Conservation (phyloP, 208 protist species). For the Leptomonas seymouri region DNA sequence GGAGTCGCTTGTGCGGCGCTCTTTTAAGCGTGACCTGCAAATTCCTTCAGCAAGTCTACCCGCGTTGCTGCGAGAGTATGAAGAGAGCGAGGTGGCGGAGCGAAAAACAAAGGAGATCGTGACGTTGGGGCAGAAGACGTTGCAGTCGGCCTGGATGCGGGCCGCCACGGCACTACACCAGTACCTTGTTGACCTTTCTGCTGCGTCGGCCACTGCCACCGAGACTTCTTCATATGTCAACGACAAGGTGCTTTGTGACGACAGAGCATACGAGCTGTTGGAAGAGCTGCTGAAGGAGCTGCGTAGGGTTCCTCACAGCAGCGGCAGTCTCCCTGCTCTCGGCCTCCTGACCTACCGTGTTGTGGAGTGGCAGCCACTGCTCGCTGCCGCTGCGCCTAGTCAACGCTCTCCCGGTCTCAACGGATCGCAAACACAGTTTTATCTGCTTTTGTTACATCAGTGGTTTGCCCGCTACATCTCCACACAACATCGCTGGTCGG, state of each 20-base stretch:
- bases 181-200: not conserved
- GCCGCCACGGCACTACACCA: conserved; percentile 14
- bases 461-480: conserved; percentile 64
- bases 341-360: conserved; percentile 19
- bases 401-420: conserved; percentile 38
- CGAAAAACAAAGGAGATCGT: conserved; percentile 45
- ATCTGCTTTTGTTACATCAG: conserved; percentile 54
- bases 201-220: not conserved
- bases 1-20: conserved; percentile 63
- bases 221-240: too few relatives aligned
- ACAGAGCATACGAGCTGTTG: conserved; percentile 19
- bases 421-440: conserved; percentile 53
- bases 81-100: conserved; percentile 69
- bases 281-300: conserved; percentile 18
- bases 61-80: conserved; percentile 51
- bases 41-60: conserved; percentile 42
- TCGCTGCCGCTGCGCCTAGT: conserved; percentile 29
- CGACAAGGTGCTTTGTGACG: not conserved
- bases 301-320: conserved; percentile 3
- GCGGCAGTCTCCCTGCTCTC: conserved; percentile 20
- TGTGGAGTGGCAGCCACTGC: not conserved
- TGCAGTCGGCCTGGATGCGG: conserved; percentile 25
- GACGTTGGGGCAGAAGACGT: conserved; percentile 27
- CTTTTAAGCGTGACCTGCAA: conserved; percentile 67
- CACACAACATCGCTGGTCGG: conserved; percentile 48